Evolutionary conservation across 257 asterid genomes (phyloP).

Genomic region (Solanum ahanhuiri): DNA sequence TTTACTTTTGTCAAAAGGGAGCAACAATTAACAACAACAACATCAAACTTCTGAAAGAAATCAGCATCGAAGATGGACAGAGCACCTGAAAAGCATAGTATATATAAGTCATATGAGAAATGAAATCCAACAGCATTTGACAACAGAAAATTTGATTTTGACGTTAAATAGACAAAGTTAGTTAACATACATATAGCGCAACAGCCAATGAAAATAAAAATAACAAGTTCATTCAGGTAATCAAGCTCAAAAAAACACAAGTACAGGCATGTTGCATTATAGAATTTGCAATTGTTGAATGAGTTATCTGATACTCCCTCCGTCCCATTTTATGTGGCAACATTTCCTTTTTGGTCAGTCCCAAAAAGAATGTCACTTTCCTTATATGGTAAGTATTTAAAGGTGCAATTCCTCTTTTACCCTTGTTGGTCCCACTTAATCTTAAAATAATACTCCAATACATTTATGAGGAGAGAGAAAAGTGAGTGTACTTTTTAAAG

Average conservation of each 20-base stretch:
- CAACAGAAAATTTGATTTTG: neutral
- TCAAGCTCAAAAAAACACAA: neutral
- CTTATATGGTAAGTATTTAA: too few species aligned
- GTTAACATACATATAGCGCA: neutral
- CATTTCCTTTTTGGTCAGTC: too few species aligned
- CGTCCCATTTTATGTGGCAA: too few species aligned
- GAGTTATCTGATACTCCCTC: neutral
- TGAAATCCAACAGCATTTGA: neutral
- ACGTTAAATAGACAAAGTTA: neutral
- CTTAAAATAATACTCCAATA: too few species aligned
- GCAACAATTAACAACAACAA: constrained; percentile 27
- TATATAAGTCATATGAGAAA: neutral
- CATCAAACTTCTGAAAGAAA: constrained; percentile 31
- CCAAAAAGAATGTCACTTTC: too few species aligned
- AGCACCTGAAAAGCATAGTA: constrained; percentile 17
- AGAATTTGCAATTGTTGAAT: neutral
- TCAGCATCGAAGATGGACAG: constrained; percentile 27
- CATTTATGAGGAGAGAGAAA: too few species aligned
- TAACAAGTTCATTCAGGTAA: neutral
- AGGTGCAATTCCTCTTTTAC: too few species aligned
- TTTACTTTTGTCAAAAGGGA: constrained; percentile 25
- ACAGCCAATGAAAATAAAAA: neutral
- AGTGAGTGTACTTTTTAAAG: too few species aligned
- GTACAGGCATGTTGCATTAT: neutral
- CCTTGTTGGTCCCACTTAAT: too few species aligned